Evolutionary conservation across 1,284 basidiomycete species (phyloP), one percentile per base, ranked within the genome.

Genomic region (Leccinum brunneo-olivaceum): DNA sequence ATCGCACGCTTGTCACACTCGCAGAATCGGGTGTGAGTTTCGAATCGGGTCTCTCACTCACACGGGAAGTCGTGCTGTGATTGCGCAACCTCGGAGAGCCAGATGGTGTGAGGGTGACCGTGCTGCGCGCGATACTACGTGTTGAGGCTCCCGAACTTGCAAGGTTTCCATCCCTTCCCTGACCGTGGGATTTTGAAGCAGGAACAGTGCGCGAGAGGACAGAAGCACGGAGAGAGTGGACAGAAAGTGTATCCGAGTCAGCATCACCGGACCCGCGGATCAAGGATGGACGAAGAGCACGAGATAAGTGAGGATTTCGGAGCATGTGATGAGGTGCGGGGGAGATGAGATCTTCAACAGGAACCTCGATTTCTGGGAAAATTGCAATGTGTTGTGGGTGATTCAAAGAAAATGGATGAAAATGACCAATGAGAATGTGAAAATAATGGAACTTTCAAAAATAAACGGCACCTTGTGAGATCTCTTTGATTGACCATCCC

Each of bases 401-500:
- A 34, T 28, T 44, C 16, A 18, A 14, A 34, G 38, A 16, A 38
- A 12, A 24, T 16, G 5, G 2, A 25, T 8, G 4, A 20, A 38
- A 18, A 21, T 15, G 1, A 29, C 25, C 12, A 34, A 38, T 35
- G 3, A 40, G 30, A 9, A 34, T 5, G 23, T 9, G 19, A 16
- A 3, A 3, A 23, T 8, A 21, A 19, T 18, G n/a, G 6, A 16
- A 37, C 23, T 9, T 9, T 29, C 4, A 33, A 16, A 54, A 38
- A 34, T 33, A 38, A 38, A 23, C 30, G 82, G 46, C 51, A 92
- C 90, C 81, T 60, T 88, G 79, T 25, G 80, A 78, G 35, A 96
- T 87, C 57, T 97, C 94, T 58, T 91, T 85, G 44, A 94, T 63
- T 1, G 85, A 81, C 90, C 91, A 95, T 6, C 75, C 74, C 39